Evolutionary conservation across 208 protist genomes (phyloP).

Genomic region (Phytomonas serpens): DNA sequence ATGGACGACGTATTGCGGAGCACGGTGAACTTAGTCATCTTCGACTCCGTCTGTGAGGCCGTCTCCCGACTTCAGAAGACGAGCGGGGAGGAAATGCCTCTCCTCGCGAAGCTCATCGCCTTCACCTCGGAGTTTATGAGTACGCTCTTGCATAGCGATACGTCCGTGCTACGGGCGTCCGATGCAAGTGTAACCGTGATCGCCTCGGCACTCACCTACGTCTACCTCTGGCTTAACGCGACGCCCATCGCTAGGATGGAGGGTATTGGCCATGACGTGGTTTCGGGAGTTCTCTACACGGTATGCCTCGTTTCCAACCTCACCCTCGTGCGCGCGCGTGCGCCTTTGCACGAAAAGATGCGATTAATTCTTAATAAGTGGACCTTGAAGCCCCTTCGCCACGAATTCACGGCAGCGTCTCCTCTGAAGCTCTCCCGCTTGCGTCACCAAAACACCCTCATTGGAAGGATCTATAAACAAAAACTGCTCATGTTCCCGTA

Average conservation of each 20-base stretch:
- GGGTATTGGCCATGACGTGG: constrained; percentile 58
- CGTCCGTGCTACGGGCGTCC: constrained; percentile 64
- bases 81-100: constrained; percentile 32
- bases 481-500: constrained; percentile 76
- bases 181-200: constrained; percentile 59
- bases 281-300: constrained; percentile 51
- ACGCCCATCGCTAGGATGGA: constrained; percentile 70
- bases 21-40: constrained; percentile 82
- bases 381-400: constrained; percentile 54
- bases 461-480: constrained; percentile 78
- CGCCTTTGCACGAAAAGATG: constrained; percentile 38
- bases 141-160: constrained; percentile 48
- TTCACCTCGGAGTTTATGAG: constrained; percentile 64
- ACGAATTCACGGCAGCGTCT: constrained; percentile 40
- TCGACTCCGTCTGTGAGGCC: constrained; percentile 73
- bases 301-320: constrained; percentile 62
- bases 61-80: constrained; percentile 59
- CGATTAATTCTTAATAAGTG: constrained; percentile 33
- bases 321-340: constrained; percentile 50
- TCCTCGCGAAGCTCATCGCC: constrained; percentile 61
- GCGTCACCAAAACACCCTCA: constrained; percentile 35
- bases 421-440: constrained; percentile 55
- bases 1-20: constrained; percentile 70
- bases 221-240: constrained; percentile 68
- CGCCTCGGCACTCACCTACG: constrained; percentile 55